Percentiles rank a stretch among this genome's conserved stretches.
Evolutionary conservation across 768 basidiomycete species (phyloP).

Genomic region (Ramaria rubella): DNA sequence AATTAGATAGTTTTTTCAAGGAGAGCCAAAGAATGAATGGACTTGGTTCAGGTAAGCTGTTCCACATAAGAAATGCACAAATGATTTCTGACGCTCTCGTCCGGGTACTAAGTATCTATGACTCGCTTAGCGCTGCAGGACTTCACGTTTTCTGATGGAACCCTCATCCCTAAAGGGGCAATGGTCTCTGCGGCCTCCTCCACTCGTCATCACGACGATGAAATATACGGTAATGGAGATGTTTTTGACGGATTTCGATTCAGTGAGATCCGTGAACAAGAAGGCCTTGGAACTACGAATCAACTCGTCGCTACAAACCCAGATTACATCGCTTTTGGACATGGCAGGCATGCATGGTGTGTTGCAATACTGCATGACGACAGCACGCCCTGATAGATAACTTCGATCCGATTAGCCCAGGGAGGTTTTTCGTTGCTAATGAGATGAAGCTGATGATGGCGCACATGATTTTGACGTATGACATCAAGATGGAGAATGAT

Average conservation of each 20-base stretch:
- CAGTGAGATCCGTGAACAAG: background rate
- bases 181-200: constrained; percentile 20
- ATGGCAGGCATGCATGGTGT: constrained; percentile 13
- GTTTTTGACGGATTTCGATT: constrained; percentile 17
- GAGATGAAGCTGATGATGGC: constrained; percentile 16
- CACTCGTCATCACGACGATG: constrained; percentile 15
- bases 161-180: constrained; percentile 13
- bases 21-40: constrained; percentile 24
- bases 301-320: constrained; percentile 6
- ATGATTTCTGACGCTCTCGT: background rate
- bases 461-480: constrained; percentile 24
- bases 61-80: background rate
- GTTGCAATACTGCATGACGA: background rate
- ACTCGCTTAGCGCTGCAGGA: constrained; percentile 13
- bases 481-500: constrained; percentile 24
- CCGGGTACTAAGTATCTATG: background rate
- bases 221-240: constrained; percentile 11
- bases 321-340: constrained; percentile 10
- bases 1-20: constrained; percentile 31
- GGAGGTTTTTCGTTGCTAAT: constrained; percentile 15
- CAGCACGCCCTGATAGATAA: background rate
- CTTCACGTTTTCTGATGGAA: constrained; percentile 16
- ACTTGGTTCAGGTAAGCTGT: constrained; percentile 18
- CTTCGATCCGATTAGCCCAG: constrained; percentile 11
- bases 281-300: constrained; percentile 15